Evolutionary conservation across 805 yeast species (phyloP).

Genomic region (Wickerhamiella bombiphila): DNA sequence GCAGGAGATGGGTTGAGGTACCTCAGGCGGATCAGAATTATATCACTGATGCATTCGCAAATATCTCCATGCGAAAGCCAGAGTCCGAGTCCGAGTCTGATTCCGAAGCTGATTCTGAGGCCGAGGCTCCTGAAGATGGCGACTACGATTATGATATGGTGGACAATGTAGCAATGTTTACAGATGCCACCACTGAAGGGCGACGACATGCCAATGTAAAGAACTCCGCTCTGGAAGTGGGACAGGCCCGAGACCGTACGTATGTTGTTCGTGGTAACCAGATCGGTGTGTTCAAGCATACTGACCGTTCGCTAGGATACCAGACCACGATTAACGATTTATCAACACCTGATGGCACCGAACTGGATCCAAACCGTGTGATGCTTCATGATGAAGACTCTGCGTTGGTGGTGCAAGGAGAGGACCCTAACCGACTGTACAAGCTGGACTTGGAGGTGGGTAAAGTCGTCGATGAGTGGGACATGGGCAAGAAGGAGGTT

Average conservation of each 20-base stretch:
- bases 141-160: conserved; percentile 16
- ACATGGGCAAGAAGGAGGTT: conserved; percentile 24
- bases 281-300: conserved; percentile 64
- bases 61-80: conserved; percentile 12
- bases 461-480: conserved; percentile 76
- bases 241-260: conserved; percentile 54
- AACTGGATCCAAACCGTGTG: conserved; percentile 43
- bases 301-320: conserved; percentile 36
- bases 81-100: conserved; percentile 14
- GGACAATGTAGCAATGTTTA: conserved; percentile 17
- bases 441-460: conserved; percentile 73
- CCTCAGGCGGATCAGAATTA: conserved; percentile 38
- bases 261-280: conserved; percentile 68
- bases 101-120: conserved; percentile 24
- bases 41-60: conserved; percentile 38
- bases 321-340: conserved; percentile 54
- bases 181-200: conserved; percentile 1
- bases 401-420: conserved; percentile 49
- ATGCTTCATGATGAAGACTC: conserved; percentile 70
- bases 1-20: conserved; percentile 32
- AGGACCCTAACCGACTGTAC: conserved; percentile 34
- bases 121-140: conserved; percentile 25
- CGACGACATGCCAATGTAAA: conserved; percentile 21
- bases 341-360: conserved; percentile 34
- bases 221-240: conserved; percentile 57